Evolutionary conservation across 2,329 filamentous ascomycete genomes (phyloP).

Genomic region (Geosmithia flava): DNA sequence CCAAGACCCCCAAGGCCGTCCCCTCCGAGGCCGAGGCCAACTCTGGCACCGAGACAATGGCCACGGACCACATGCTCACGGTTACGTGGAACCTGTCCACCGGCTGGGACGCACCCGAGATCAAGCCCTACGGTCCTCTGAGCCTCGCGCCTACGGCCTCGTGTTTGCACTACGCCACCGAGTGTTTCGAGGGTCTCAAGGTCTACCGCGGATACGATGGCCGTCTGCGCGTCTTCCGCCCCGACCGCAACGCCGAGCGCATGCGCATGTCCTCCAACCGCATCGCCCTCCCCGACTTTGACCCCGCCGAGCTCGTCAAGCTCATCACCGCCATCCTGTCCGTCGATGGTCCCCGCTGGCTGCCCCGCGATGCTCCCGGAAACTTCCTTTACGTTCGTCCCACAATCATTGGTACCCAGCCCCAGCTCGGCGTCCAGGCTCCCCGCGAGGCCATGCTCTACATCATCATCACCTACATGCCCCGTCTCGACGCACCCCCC

Average conservation of each 20-base stretch:
- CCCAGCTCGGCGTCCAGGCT: conserved; percentile 67
- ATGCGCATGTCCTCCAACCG: conserved; percentile 48
- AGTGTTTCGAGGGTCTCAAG: conserved; percentile 82
- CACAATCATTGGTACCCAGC: conserved; percentile 72
- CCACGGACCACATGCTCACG: conserved; percentile 84
- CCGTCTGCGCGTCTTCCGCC: conserved; percentile 66
- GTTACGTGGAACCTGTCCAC: conserved; percentile 49
- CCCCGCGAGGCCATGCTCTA: conserved; percentile 82
- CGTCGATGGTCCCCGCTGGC: conserved; percentile 66
- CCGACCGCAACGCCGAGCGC: conserved; percentile 57
- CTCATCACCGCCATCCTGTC: conserved; percentile 61
- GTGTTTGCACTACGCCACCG: conserved; percentile 77
- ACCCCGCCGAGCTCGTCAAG: conserved; percentile 58
- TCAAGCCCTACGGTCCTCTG: conserved; percentile 67
- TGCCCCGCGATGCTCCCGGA: conserved; percentile 56
- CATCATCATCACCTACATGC: conserved; percentile 59
- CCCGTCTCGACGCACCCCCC: conserved; percentile 34
- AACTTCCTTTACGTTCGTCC: conserved; percentile 76
- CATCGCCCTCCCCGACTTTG: conserved; percentile 65
- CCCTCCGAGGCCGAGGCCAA: conserved; percentile 35
- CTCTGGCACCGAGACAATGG: conserved; percentile 38
- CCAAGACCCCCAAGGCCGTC: conserved; percentile 35
- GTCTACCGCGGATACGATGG: conserved; percentile 69
- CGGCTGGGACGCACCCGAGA: conserved; percentile 64
- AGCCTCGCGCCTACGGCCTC: conserved; percentile 70